Evolutionary conservation across 1,284 basidiomycete species (phyloP).

Genomic region (Pyrrhoderma noxium): DNA sequence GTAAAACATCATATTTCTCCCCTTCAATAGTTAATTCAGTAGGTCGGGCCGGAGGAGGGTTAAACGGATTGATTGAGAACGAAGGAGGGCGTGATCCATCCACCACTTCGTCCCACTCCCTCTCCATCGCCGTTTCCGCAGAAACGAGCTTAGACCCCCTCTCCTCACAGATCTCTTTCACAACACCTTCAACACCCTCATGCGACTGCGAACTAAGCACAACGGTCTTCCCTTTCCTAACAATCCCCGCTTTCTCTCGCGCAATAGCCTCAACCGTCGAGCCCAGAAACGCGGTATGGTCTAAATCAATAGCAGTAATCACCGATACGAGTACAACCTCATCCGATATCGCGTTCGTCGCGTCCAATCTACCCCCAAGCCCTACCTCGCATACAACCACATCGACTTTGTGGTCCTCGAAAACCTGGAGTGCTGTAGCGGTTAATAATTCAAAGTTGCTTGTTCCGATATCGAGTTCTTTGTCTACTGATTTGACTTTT

Average conservation of each 20-base stretch:
- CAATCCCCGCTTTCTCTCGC: constrained; percentile 80
- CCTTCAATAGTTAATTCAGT: constrained; percentile 20
- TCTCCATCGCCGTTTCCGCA: constrained; percentile 25
- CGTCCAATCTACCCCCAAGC: constrained; percentile 88
- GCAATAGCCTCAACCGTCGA: constrained; percentile 71
- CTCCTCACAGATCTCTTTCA: constrained; percentile 32
- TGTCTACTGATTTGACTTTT: constrained; percentile 48
- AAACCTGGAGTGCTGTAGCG: constrained; percentile 65
- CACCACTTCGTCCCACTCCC: constrained; percentile 31
- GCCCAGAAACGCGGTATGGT: constrained; percentile 90
- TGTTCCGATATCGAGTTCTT: constrained; percentile 39
- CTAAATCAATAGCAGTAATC: constrained; percentile 82
- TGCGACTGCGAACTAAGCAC: constrained; percentile 69
- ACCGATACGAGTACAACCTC: constrained; percentile 69
- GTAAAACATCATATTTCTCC: constrained; percentile 35
- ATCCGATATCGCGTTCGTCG: constrained; percentile 84
- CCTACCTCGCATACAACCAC: constrained; percentile 90
- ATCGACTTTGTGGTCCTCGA: constrained; percentile 65
- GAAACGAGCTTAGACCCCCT: constrained; percentile 38
- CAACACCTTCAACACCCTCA: constrained; percentile 40
- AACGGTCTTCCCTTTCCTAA: constrained; percentile 61
- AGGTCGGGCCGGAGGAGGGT: constrained; percentile 36
- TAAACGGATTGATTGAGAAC: constrained; percentile 32
- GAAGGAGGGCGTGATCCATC: constrained; percentile 30
- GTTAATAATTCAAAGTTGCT: constrained; percentile 85